Evolutionary conservation across 2,329 filamentous ascomycete genomes (phyloP).

Genomic region (Metarhizium robertsii): DNA sequence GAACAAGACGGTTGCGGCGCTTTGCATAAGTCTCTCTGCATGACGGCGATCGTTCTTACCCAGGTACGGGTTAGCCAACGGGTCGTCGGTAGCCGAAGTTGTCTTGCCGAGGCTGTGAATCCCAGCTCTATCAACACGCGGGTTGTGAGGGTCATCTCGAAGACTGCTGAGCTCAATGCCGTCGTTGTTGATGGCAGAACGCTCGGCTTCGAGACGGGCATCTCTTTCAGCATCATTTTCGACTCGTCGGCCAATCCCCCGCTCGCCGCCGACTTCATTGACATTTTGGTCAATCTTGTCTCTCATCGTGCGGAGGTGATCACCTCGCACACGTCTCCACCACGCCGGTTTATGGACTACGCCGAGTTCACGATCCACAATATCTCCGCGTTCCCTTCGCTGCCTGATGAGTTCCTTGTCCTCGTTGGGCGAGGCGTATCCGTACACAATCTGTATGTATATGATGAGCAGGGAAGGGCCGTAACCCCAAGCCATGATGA

Average conservation of each 20-base stretch:
- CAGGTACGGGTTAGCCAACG: constrained; percentile 18
- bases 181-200: constrained; percentile 18
- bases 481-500: constrained; percentile 56
- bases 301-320: constrained; percentile 34
- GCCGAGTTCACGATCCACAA: constrained; percentile 51
- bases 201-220: constrained; percentile 21
- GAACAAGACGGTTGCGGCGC: constrained; percentile 39
- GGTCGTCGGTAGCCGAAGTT: not conserved
- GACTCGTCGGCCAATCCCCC: constrained; percentile 31
- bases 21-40: constrained; percentile 32
- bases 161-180: constrained; percentile 29
- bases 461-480: constrained; percentile 49
- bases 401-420: constrained; percentile 58
- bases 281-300: constrained; percentile 47
- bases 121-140: constrained; percentile 21
- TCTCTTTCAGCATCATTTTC: constrained; percentile 30
- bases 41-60: constrained; percentile 36
- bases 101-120: constrained; percentile 3
- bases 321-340: constrained; percentile 49
- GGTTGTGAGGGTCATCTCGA: constrained; percentile 15
- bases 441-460: constrained; percentile 41
- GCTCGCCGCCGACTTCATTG: constrained; percentile 41
- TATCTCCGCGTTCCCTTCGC: constrained; percentile 45
- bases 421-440: constrained; percentile 59
- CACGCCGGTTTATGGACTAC: constrained; percentile 53